phyloP scores from a whole-genome alignment of 371 early-diverging fungal genomes.

The Mortierella sp. region DNA sequence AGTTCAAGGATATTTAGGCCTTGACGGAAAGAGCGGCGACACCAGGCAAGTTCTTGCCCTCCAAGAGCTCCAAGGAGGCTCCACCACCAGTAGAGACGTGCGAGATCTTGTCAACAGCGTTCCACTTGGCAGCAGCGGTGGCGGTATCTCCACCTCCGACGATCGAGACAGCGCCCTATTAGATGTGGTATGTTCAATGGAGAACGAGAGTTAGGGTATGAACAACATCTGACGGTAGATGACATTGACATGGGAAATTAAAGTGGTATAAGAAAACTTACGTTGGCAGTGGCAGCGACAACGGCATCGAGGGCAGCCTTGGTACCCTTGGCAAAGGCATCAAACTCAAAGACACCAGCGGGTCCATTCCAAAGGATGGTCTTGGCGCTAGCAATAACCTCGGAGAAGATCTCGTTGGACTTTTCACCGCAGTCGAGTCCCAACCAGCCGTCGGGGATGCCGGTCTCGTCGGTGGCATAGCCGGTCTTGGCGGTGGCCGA shows the following conservation, averaged over 20 bases:
- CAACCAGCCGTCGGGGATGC: constrained; percentile 94
- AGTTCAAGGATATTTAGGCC: constrained; percentile 15
- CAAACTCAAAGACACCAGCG: constrained; percentile 98
- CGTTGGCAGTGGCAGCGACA: constrained; percentile 83
- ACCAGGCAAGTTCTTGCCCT: constrained; percentile 92
- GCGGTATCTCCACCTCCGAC: constrained; percentile 99
- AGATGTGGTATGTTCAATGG: neutral
- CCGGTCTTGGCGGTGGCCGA: constrained; percentile 70
- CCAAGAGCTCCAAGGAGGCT: constrained; percentile 96
- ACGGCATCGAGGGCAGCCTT: constrained; percentile 89
- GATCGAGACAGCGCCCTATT: constrained; percentile 53
- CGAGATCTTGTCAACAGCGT: constrained; percentile 88
- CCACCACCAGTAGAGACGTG: constrained; percentile 99
- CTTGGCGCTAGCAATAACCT: constrained; percentile 85
- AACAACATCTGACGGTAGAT: neutral
- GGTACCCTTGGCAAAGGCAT: constrained; percentile 94
- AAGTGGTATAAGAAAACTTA: neutral
- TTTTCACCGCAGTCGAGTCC: constrained; percentile 97
- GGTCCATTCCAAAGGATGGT: constrained; percentile 99
- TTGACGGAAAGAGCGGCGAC: constrained; percentile 86
- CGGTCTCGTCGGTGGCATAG: constrained; percentile 88
- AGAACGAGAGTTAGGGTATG: neutral
- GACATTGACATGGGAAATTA: neutral
- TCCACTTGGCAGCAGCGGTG: constrained; percentile 95
- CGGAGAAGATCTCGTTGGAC: constrained; percentile 81